A percentile compares a stretch with the other conserved stretches of the same genome.
These are phyloP conservation scores for Remersonia thermophila DNA, from an alignment of 2,329 filamentous ascomycete genomes.

Conservation along the genomic window DNA sequence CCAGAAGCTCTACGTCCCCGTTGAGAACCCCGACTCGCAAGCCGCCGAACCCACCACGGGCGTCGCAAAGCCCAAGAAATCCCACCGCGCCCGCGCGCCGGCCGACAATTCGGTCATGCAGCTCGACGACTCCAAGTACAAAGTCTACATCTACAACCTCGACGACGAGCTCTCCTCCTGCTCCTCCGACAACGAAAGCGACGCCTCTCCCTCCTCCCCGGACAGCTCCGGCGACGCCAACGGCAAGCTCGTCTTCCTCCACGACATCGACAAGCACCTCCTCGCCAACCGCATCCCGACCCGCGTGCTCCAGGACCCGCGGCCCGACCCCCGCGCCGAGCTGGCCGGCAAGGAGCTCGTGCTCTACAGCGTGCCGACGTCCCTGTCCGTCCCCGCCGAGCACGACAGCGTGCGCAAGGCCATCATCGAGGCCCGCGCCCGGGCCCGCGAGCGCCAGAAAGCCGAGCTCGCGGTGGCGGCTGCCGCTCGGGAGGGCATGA, in stretches of 20 bases:
- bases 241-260: constrained; percentile 60
- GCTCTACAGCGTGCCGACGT: constrained; percentile 69
- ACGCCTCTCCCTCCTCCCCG: constrained; percentile 30
- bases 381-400: constrained; percentile 61
- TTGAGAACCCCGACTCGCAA: constrained; percentile 33
- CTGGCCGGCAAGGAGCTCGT: constrained; percentile 61
- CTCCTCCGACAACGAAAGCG: constrained; percentile 39
- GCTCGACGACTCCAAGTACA: constrained; percentile 74
- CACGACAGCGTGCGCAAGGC: constrained; percentile 69
- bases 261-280: constrained; percentile 75
- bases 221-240: constrained; percentile 29
- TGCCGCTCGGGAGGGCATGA: too few species aligned
- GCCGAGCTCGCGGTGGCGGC: constrained; percentile 20
- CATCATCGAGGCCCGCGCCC: constrained; percentile 65
- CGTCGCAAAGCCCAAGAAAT: constrained; percentile 13
- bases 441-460: constrained; percentile 49
- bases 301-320: constrained; percentile 47
- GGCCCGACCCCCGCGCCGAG: constrained; percentile 40
- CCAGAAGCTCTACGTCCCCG: constrained; percentile 52
- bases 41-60: constrained; percentile 9
- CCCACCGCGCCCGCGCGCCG: constrained; percentile 5
- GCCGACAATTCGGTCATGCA: constrained; percentile 55
- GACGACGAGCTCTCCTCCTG: constrained; percentile 65
- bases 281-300: constrained; percentile 56
- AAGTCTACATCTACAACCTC: constrained; percentile 82